Base-by-base conservation (phyloP, 306 rosid genomes). In the Vigna angularis region DNA sequence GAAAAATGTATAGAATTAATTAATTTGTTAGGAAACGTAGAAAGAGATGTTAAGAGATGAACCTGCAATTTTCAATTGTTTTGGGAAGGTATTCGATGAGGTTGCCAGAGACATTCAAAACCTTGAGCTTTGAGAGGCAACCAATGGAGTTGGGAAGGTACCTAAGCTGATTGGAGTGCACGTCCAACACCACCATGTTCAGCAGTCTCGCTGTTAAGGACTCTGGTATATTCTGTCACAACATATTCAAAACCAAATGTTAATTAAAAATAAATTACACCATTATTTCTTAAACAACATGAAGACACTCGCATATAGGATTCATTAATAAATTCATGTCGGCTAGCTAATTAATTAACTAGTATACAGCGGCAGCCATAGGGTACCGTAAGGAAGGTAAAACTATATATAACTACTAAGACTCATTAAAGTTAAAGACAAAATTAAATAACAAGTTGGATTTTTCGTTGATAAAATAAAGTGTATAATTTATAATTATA, bases 41-140 rank as follows among this genome's bases (percentile, higher is more conserved):
- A 61, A 49, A 8, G 75, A 16, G 3, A 22, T 12, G 11, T 3
- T 2, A 50, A 15, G 3, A 7, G 3, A 3, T 15, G 57, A 72
- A 77, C 98, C 97, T 95, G 99, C 99, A 95, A 85, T 93, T 83
- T 58, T 87, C 91, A 68, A 95, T 90, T 6, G 97, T 83, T 81
- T 87, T 95, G 34, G 99, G 99, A 20, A 95, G 85, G 66, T 16
- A 70, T 20, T 87, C 79, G 20, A 95, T 73, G 73, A 87, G 87
- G 81, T 95, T 95, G 70, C 97, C 93, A 3, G 99, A 86, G 76
- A 89, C 87, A 58, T 92, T 93, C 83, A 95, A 84, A 62, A 89
- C 20, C 86, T 92, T 89, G 67, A 95, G 96, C 86, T 88, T 95
- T 6, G 87, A 85, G 62, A 95, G 90, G 84, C 99, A 95, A 1